phyloP scores from a whole-genome alignment of 345 rosid genomes.

The Syzygium aromaticum region DNA sequence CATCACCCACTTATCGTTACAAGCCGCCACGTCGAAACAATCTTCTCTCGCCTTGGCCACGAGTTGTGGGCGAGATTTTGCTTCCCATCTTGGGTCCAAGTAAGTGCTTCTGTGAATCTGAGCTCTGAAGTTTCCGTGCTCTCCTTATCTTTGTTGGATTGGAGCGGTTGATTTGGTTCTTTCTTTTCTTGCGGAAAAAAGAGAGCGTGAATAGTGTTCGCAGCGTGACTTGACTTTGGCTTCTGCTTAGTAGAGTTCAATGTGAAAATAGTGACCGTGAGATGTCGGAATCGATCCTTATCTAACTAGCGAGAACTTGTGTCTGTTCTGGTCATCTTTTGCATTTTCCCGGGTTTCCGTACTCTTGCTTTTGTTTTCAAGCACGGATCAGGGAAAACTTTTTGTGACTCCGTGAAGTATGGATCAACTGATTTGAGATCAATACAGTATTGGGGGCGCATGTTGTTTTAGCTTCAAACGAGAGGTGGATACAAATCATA shows the following conservation, averaged over 20 bases:
- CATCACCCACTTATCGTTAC: neutral
- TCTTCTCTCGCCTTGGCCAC: neutral
- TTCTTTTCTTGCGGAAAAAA: neutral
- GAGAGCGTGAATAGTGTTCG: neutral
- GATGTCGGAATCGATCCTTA: neutral
- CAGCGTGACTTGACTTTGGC: neutral
- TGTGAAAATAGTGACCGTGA: neutral
- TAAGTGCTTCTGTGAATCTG: neutral
- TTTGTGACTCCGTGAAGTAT: neutral
- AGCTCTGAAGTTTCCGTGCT: neutral
- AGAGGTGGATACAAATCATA: neutral
- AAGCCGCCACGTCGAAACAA: neutral
- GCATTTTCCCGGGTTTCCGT: neutral
- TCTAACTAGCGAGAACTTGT: neutral
- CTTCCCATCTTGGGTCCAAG: neutral
- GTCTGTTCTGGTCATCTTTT: neutral
- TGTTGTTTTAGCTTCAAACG: neutral
- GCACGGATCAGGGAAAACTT: neutral
- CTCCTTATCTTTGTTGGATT: neutral
- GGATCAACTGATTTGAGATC: neutral
- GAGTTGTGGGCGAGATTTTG: neutral
- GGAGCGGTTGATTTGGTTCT: neutral
- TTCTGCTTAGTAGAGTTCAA: neutral
- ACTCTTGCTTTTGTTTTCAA: neutral
- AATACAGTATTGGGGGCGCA: neutral